Evolutionary conservation across 163 green algal species (phyloP).

Genomic region (Trebouxia gelatinosa): DNA sequence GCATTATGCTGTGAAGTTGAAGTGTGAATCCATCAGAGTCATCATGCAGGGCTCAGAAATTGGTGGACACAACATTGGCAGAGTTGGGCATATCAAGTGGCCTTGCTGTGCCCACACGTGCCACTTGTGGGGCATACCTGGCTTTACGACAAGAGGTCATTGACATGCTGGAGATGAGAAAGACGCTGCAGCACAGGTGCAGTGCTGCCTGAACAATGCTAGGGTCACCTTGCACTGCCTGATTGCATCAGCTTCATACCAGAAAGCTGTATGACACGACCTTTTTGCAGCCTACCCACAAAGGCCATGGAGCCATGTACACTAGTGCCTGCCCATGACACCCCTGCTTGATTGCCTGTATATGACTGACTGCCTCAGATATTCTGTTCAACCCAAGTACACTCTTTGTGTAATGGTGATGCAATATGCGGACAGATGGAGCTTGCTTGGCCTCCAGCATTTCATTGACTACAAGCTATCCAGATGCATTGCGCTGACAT

Average conservation of each 20-base stretch:
- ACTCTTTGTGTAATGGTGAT: constrained; percentile 30
- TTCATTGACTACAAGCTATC: background rate
- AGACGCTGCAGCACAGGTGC: constrained; percentile 33
- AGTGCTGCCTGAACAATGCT: background rate
- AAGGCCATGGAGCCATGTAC: too few relatives aligned
- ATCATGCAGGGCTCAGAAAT: constrained; percentile 49
- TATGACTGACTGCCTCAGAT: too few relatives aligned
- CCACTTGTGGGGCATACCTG: constrained; percentile 51
- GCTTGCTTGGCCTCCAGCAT: background rate
- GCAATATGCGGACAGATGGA: constrained; percentile 10
- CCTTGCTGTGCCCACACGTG: constrained; percentile 38
- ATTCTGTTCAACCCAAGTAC: too few relatives aligned
- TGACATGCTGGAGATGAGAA: constrained; percentile 57
- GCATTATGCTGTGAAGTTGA: too few relatives aligned
- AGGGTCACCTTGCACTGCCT: background rate
- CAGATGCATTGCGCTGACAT: background rate
- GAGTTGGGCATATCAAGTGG: constrained; percentile 43
- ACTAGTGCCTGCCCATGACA: too few relatives aligned
- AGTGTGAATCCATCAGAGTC: too few relatives aligned
- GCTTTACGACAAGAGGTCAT: constrained; percentile 58
- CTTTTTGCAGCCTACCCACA: too few relatives aligned
- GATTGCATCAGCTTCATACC: background rate
- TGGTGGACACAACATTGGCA: constrained; percentile 47
- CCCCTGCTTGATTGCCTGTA: too few relatives aligned
- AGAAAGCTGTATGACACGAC: background rate